A percentile compares a stretch with the other conserved stretches of the same genome.
phyloP scores from a whole-genome alignment of 768 basidiomycete genomes.

The Solioccasus polychromus region DNA sequence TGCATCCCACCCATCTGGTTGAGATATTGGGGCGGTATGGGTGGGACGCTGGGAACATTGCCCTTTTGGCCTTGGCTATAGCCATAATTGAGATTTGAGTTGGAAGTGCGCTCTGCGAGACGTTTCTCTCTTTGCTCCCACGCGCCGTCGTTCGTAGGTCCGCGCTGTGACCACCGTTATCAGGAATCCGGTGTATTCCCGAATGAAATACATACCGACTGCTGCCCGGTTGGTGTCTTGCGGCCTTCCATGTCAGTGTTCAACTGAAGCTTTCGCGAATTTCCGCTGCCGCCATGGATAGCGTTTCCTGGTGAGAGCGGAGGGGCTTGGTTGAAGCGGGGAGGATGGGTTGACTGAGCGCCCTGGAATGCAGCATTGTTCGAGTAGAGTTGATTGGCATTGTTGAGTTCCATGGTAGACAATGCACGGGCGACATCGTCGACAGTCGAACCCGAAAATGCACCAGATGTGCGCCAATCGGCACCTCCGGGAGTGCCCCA shows the following conservation, averaged over 20 bases:
- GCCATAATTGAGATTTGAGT: slow-evolving; percentile 64
- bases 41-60: slow-evolving; percentile 62
- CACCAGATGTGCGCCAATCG: slow-evolving; percentile 56
- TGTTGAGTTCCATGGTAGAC: slow-evolving; percentile 61
- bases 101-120: slow-evolving; percentile 57
- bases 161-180: slow-evolving; percentile 34
- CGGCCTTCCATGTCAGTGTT: slow-evolving; percentile 66
- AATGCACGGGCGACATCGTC: slow-evolving; percentile 79
- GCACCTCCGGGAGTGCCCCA: slow-evolving; percentile 54
- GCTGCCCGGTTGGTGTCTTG: slow-evolving; percentile 53
- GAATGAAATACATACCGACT: slow-evolving; percentile 51
- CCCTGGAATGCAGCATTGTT: slow-evolving; percentile 33
- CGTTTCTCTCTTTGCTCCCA: slow-evolving; percentile 72
- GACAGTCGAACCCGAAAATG: slow-evolving; percentile 38
- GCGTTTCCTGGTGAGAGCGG: slow-evolving; percentile 41
- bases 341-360: slow-evolving; percentile 61
- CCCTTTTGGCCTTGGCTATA: slow-evolving; percentile 43
- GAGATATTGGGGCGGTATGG: slow-evolving; percentile 71
- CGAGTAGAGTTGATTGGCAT: slow-evolving; percentile 27
- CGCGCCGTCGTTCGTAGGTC: slow-evolving; percentile 27
- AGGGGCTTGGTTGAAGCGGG: slow-evolving; percentile 60
- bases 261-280: slow-evolving; percentile 50
- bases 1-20: slow-evolving; percentile 45
- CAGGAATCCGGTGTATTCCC: slow-evolving; percentile 33
- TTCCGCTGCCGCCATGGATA: slow-evolving; percentile 37